These are phyloP conservation scores for Vitis hybrid DNA, from an alignment of 177 flowering plant genomes.

Conservation along the genomic window DNA sequence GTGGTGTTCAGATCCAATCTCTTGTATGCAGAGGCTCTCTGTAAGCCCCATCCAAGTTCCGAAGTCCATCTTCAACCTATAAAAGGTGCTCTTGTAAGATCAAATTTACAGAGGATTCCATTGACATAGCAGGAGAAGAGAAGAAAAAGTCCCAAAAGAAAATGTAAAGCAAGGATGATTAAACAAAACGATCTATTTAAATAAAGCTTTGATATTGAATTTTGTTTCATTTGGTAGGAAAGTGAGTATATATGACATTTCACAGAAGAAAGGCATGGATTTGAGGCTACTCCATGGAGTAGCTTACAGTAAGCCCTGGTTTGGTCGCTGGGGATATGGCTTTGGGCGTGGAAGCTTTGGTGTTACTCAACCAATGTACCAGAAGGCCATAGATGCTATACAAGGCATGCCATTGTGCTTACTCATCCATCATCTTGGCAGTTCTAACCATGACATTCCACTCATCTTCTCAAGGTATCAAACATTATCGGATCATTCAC, in stretches of 20 bases:
- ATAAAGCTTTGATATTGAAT: neutral
- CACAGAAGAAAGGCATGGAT: slow-evolving; percentile 79
- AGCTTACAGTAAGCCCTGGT: slow-evolving; percentile 80
- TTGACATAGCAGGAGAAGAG: too few species aligned
- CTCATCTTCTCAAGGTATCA: slow-evolving; percentile 60
- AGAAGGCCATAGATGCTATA: slow-evolving; percentile 66
- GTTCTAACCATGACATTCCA: slow-evolving; percentile 32
- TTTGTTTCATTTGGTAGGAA: slow-evolving; percentile 37
- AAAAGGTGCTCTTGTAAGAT: too few species aligned
- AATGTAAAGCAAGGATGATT: too few species aligned
- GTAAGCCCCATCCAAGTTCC: too few species aligned
- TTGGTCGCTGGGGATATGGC: slow-evolving; percentile 82
- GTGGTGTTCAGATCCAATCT: too few species aligned
- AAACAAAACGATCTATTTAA: neutral
- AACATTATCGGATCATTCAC: slow-evolving; percentile 47
- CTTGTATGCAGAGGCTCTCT: too few species aligned
- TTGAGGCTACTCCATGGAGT: slow-evolving; percentile 69
- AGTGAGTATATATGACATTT: slow-evolving; percentile 69
- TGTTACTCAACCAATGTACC: slow-evolving; percentile 55
- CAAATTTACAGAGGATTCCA: too few species aligned
- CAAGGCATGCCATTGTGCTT: slow-evolving; percentile 53
- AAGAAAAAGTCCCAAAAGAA: too few species aligned
- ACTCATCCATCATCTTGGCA: slow-evolving; percentile 39
- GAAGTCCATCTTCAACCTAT: too few species aligned
- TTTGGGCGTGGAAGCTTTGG: slow-evolving; percentile 77